Base-by-base conservation (phyloP, 306 rosid genomes). In the Arachis hypogaea region DNA sequence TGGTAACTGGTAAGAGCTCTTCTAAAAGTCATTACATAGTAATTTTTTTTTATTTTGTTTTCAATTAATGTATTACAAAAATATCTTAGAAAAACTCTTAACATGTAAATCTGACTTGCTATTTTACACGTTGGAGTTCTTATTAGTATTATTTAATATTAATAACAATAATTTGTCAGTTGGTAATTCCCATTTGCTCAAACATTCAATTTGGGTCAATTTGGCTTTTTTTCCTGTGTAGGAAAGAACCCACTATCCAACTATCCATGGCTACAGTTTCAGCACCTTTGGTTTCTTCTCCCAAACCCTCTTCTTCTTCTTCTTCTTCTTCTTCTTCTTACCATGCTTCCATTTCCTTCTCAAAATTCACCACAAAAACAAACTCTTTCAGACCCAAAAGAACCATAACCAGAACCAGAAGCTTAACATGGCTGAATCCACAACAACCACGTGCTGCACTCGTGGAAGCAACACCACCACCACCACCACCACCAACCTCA, bases 401-500 rank as follows among this genome's bases (percentile, higher is more conserved):
- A 18, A 61, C 12, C 30, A 60, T 18, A 73, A 63, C 70, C 49
- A 62, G 36, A 40, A 58, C 42, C 12, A 36, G 66, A 62, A 62
- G 12, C 38, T 72, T 84, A 22, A 52, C 70, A 29, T 65, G 59
- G 67, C 52, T 63, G 28, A 78, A 64, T 28, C 78, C 76, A 11
- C 78, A 77, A 50, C 82, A 77, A 50, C 82, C 83, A 16, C 72
- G 77, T 62, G 88, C 93, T 56, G 90, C 90, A 63, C 76, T 90
- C 11, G 86, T 82, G 43, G 88, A 84, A 72, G 89, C 80, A 12
- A 70, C 63, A 57, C 56, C 74, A 46, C 82, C 94, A 2, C 80
- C 77, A 9, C 55, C 63, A 30, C 55, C 63, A 54, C 43, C 65
- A 3, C 78, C 88, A 0, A 83, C 45, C 57, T 18, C 82, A 44